Evolutionary conservation across 1,139 yeast genomes (phyloP).

Genomic region (Casaregolazyma lundiana): DNA sequence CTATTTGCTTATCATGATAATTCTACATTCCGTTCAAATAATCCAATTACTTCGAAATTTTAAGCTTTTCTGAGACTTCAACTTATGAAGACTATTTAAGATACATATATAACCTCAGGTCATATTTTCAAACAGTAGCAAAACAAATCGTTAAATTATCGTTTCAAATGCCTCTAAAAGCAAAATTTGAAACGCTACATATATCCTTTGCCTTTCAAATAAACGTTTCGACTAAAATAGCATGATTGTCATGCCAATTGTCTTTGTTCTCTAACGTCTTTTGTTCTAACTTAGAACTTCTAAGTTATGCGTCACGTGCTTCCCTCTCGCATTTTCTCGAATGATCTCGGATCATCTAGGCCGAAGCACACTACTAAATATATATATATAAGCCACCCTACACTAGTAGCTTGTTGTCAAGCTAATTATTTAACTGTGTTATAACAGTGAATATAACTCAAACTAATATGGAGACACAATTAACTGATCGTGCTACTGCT

Average conservation of each 20-base stretch:
- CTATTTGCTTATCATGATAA: no score
- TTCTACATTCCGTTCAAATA: background rate
- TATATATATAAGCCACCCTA: background rate
- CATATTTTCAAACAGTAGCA: background rate
- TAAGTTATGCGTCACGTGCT: background rate
- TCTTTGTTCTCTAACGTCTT: background rate
- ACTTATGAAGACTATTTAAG: background rate
- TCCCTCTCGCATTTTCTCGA: background rate
- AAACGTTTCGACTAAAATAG: background rate
- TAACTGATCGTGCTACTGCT: conserved; percentile 88
- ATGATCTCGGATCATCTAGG: background rate
- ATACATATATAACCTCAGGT: background rate
- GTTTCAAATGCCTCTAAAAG: background rate
- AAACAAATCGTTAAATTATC: background rate
- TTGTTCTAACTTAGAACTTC: background rate
- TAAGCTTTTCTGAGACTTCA: background rate
- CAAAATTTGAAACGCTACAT: background rate
- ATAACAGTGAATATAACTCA: background rate
- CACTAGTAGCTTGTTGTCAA: no score
- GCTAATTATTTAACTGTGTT: background rate
- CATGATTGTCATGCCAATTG: background rate
- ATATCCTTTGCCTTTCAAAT: background rate
- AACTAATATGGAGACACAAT: conserved; percentile 30
- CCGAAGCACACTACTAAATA: background rate
- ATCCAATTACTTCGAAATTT: background rate